Percentiles rank a stretch among this genome's conserved stretches.
These are phyloP conservation scores for Huntiella moniliformis DNA, from an alignment of 2,329 filamentous ascomycete species.

Conservation along the genomic window DNA sequence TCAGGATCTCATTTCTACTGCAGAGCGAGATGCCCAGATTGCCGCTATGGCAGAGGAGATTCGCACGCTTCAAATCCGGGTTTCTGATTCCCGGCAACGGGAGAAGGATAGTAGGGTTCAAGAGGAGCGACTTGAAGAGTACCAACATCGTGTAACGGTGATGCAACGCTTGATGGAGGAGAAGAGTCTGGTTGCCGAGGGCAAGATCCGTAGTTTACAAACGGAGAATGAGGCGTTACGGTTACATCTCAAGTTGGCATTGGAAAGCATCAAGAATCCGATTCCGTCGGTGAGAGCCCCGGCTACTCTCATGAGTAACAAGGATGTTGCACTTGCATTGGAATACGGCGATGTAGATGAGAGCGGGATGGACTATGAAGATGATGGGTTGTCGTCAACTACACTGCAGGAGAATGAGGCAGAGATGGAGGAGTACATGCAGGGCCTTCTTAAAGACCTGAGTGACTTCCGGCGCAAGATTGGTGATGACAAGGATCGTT, in stretches of 20 bases:
- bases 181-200: conserved; percentile 70
- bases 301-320: conserved; percentile 14
- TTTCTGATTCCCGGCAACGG: conserved; percentile 42
- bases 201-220: conserved; percentile 78
- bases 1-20: conserved; percentile 80
- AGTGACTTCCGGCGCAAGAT: conserved; percentile 71
- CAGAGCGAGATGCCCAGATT: conserved; percentile 88
- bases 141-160: conserved; percentile 71
- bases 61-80: conserved; percentile 59
- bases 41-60: conserved; percentile 91
- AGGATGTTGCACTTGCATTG: conserved; percentile 16
- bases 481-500: conserved; percentile 58
- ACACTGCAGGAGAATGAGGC: conserved; percentile 26
- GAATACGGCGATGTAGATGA: conserved; percentile 26
- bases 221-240: conserved; percentile 81
- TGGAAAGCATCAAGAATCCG: conserved; percentile 77
- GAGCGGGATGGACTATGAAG: conserved; percentile 33
- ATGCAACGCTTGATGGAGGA: conserved; percentile 98
- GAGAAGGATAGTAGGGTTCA: conserved; percentile 63
- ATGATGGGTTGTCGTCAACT: conserved; percentile 26
- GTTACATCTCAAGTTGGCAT: conserved; percentile 69
- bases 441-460: conserved; percentile 64
- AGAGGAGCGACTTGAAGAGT: conserved; percentile 78
- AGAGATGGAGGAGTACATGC: conserved; percentile 69
- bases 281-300: conserved; percentile 44